Evolutionary conservation across 2,329 filamentous ascomycete species (phyloP).

Genomic region (Lecanoromycetidae sp.): DNA sequence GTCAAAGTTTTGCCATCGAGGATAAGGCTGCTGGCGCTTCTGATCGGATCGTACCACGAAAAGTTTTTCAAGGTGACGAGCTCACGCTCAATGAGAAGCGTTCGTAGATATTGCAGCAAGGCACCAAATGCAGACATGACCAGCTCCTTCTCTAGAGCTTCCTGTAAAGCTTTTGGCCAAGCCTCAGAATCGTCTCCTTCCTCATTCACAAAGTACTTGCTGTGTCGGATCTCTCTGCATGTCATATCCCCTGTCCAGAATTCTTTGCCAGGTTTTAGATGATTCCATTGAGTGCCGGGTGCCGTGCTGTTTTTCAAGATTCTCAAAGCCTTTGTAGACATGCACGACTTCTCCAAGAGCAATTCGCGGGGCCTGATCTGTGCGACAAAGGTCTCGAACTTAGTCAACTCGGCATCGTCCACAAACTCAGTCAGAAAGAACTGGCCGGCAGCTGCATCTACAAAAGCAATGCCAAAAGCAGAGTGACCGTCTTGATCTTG

Average conservation of each 20-base stretch:
- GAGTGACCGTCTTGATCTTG: constrained; percentile 57
- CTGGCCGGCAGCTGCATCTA: constrained; percentile 89
- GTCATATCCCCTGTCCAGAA: constrained; percentile 84
- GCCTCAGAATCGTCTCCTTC: constrained; percentile 44
- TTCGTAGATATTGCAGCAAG: constrained; percentile 71
- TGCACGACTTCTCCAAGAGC: constrained; percentile 70
- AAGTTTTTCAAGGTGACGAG: constrained; percentile 86
- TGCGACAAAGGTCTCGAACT: constrained; percentile 92
- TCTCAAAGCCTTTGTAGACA: constrained; percentile 79
- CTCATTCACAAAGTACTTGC: constrained; percentile 61
- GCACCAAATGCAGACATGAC: constrained; percentile 87
- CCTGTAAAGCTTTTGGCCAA: constrained; percentile 66
- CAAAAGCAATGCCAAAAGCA: constrained; percentile 82
- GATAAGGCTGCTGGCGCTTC: constrained; percentile 76
- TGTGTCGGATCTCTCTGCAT: constrained; percentile 65
- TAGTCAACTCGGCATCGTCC: constrained; percentile 86
- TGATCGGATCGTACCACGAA: constrained; percentile 81
- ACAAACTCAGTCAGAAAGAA: constrained; percentile 88
- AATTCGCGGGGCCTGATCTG: constrained; percentile 83
- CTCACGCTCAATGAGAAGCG: constrained; percentile 78
- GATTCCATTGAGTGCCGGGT: constrained; percentile 90
- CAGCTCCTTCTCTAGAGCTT: constrained; percentile 64
- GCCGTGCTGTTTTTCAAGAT: constrained; percentile 94
- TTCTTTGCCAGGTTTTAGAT: constrained; percentile 72
- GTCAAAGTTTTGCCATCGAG: constrained; percentile 92